Evolutionary conservation across 495 filamentous ascomycete genomes (phyloP).

Genomic region (Trichoderma asperelloides): DNA sequence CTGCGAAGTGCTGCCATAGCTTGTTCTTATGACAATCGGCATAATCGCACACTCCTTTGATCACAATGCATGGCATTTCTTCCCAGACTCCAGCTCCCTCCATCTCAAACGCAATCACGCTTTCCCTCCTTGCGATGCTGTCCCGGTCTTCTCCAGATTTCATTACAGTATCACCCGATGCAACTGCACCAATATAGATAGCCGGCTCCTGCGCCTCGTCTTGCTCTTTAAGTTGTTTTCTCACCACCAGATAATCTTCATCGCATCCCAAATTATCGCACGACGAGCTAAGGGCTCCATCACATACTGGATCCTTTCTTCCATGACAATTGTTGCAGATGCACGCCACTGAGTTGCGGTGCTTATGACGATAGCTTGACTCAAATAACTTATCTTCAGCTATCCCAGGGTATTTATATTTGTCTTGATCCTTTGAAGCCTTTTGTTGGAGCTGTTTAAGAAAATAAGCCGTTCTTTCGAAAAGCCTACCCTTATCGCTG

Average conservation of each 20-base stretch:
- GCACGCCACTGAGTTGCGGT: slow-evolving; percentile 13
- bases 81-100: slow-evolving; percentile 35
- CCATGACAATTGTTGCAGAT: slow-evolving; percentile 5
- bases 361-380: slow-evolving; percentile 25
- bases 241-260: slow-evolving; percentile 11
- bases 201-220: neutral
- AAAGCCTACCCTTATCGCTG: slow-evolving; percentile 12
- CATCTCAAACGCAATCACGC: slow-evolving; percentile 34
- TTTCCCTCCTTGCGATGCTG: slow-evolving; percentile 4
- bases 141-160: slow-evolving; percentile 23
- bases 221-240: neutral
- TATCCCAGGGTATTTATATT: slow-evolving; percentile 15
- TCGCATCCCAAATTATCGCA: slow-evolving; percentile 17
- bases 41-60: slow-evolving; percentile 37
- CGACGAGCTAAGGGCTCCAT: slow-evolving; percentile 1
- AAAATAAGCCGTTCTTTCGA: too few species aligned
- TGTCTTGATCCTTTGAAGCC: slow-evolving; percentile 8
- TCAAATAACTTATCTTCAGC: slow-evolving; percentile 24
- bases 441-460: slow-evolving; percentile 12
- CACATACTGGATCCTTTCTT: slow-evolving; percentile 8
- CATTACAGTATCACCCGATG: slow-evolving; percentile 23
- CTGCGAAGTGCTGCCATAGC: slow-evolving; percentile 31
- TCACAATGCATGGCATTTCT: slow-evolving; percentile 23
- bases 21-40: slow-evolving; percentile 37
- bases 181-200: slow-evolving; percentile 10